These are phyloP conservation scores for Dactylellina leptospora DNA, from an alignment of 2,329 filamentous ascomycete species.

Conservation along the genomic window DNA sequence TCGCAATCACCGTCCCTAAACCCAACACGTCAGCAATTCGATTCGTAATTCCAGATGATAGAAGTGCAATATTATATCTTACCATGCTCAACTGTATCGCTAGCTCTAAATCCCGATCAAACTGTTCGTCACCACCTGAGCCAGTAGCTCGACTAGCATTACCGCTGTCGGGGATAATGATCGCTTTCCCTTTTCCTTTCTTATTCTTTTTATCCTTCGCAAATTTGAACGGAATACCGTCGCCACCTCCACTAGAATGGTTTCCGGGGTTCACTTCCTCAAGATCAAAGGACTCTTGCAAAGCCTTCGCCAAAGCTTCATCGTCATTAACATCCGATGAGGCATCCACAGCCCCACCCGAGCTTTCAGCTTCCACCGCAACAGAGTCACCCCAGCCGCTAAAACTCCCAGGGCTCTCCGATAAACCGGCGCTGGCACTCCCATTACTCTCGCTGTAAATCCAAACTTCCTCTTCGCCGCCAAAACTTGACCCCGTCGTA, in stretches of 20 bases:
- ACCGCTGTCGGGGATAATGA: conserved; percentile 1
- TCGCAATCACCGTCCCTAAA: neutral
- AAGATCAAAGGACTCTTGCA: conserved; percentile 52
- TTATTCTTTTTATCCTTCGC: conserved; percentile 63
- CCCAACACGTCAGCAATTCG: no score
- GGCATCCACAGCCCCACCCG: neutral
- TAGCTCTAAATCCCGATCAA: conserved; percentile 69
- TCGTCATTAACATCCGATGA: conserved; percentile 22
- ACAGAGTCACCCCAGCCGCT: neutral
- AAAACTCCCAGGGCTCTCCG: conserved; percentile 12
- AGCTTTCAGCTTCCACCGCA: neutral
- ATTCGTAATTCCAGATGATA: no score
- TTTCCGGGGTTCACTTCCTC: conserved; percentile 64
- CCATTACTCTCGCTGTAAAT: conserved; percentile 35
- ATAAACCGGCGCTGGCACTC: conserved; percentile 7
- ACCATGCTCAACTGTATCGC: conserved; percentile 70
- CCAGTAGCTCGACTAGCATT: neutral
- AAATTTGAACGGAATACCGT: conserved; percentile 65
- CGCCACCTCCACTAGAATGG: no score
- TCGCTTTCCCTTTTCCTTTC: conserved; percentile 59
- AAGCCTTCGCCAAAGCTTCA: conserved; percentile 41
- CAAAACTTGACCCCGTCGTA: conserved; percentile 58
- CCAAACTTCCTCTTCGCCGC: conserved; percentile 37
- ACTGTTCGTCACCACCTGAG: conserved; percentile 57
- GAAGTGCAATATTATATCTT: no score